A percentile compares a stretch with the other conserved stretches of the same genome.
phyloP scores from a whole-genome alignment of 768 basidiomycete genomes.

The Tricholoma terreum region DNA sequence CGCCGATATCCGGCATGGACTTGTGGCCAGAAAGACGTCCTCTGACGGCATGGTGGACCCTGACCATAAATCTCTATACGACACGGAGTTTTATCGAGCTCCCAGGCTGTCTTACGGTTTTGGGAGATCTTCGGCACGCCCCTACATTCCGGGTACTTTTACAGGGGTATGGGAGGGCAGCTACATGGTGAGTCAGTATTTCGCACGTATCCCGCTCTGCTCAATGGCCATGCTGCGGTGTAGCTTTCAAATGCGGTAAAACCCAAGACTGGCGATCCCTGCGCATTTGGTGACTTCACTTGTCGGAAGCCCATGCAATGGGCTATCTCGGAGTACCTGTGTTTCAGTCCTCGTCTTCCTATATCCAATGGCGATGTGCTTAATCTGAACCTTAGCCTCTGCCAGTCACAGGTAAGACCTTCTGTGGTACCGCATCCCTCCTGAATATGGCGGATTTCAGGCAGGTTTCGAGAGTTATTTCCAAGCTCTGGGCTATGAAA shows the following conservation, averaged over 20 bases:
- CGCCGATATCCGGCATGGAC: conserved; percentile 34
- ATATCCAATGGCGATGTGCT: conserved; percentile 17
- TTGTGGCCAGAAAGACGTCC: conserved; percentile 3
- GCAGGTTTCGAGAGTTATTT: conserved; percentile 14
- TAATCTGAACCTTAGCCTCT: neutral
- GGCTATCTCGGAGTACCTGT: conserved; percentile 41
- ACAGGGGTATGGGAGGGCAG: conserved; percentile 61
- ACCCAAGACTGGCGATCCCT: conserved; percentile 7
- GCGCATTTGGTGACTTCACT: conserved; percentile 26
- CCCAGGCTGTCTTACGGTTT: conserved; percentile 16
- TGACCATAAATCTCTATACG: conserved; percentile 31
- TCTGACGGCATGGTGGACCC: conserved; percentile 5
- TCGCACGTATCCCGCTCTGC: conserved; percentile 3
- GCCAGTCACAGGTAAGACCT: conserved; percentile 1
- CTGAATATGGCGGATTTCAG: conserved; percentile 1
- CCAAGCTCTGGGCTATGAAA: conserved; percentile 24
- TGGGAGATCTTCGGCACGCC: conserved; percentile 21
- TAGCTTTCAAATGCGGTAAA: conserved; percentile 11
- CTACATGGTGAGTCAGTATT: conserved; percentile 46
- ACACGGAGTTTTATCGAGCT: conserved; percentile 21
- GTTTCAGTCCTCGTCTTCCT: conserved; percentile 38
- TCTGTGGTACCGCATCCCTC: neutral
- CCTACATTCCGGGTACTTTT: conserved; percentile 43
- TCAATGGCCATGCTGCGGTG: neutral
- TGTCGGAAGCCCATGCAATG: conserved; percentile 52